phyloP scores from a whole-genome alignment of 306 rosid species.

The Prunus dulcis region DNA sequence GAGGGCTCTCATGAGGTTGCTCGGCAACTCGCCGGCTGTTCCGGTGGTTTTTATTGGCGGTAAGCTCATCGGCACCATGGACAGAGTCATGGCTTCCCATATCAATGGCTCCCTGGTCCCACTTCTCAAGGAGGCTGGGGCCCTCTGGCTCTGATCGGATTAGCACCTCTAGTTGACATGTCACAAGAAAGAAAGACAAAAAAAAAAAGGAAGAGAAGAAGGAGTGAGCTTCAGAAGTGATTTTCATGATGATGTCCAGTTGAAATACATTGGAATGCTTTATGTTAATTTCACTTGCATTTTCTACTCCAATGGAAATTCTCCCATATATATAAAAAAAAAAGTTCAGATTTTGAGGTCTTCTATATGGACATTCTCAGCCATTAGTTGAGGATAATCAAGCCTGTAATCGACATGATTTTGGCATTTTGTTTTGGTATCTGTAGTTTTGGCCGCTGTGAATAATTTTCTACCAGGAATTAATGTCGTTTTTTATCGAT shows the following conservation, averaged over 20 bases:
- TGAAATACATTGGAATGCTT: background rate
- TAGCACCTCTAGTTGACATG: background rate
- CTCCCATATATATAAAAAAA: background rate
- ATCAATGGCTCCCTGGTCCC: conserved; percentile 88
- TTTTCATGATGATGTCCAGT: background rate
- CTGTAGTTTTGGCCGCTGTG: too few relatives aligned
- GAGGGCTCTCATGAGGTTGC: conserved; percentile 59
- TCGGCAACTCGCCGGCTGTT: conserved; percentile 49
- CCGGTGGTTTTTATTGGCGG: conserved; percentile 95
- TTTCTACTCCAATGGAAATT: background rate
- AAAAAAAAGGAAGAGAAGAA: background rate
- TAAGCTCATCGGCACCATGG: conserved; percentile 83
- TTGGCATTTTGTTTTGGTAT: too few relatives aligned
- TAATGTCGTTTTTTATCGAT: background rate
- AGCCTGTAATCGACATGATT: background rate
- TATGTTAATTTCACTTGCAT: background rate
- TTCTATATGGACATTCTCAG: too few relatives aligned
- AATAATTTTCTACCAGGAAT: too few relatives aligned
- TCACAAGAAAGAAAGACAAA: background rate
- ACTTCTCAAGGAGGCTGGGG: conserved; percentile 95
- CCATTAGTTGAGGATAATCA: too few relatives aligned
- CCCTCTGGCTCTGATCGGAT: conserved; percentile 69
- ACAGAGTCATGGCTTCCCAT: conserved; percentile 87
- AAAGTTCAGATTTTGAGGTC: too few relatives aligned
- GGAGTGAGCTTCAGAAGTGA: background rate